These are phyloP conservation scores for Rhizopogon salebrosus DNA, from an alignment of 768 basidiomycete genomes.

Conservation along the genomic window DNA sequence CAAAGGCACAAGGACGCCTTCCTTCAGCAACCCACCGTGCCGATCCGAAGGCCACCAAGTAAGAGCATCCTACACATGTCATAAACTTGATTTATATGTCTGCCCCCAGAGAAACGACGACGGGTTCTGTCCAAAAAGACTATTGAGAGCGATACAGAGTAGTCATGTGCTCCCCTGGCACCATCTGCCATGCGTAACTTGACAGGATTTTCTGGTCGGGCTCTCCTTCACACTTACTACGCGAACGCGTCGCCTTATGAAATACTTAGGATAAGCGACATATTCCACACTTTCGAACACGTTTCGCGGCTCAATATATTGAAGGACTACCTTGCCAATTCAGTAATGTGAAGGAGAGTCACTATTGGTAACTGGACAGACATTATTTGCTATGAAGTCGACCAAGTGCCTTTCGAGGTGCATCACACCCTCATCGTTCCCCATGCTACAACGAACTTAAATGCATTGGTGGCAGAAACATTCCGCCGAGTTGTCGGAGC, in stretches of 20 bases:
- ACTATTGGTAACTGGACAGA: no score
- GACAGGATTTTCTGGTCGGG: not conserved
- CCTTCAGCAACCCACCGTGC: slow-evolving; percentile 5
- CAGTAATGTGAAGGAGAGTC: no score
- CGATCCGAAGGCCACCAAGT: slow-evolving; percentile 1
- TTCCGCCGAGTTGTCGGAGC: not conserved
- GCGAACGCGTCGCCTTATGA: not conserved
- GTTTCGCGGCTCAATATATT: not conserved
- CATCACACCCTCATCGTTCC: not conserved
- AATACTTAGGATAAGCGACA: no score
- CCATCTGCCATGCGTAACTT: not conserved
- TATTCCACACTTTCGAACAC: not conserved
- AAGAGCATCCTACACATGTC: not conserved
- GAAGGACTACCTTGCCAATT: no score
- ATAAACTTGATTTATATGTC: not conserved
- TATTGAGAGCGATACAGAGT: not conserved
- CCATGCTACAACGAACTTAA: not conserved
- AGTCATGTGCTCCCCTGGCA: not conserved
- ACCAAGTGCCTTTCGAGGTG: no score
- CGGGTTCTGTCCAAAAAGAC: not conserved
- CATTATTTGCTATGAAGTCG: no score
- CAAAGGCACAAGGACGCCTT: not conserved
- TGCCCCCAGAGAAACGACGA: not conserved
- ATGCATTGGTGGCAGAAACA: not conserved
- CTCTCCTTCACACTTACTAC: not conserved